Evolutionary conservation across 768 basidiomycete species (phyloP).

Genomic region (Mycena sanguinolenta): DNA sequence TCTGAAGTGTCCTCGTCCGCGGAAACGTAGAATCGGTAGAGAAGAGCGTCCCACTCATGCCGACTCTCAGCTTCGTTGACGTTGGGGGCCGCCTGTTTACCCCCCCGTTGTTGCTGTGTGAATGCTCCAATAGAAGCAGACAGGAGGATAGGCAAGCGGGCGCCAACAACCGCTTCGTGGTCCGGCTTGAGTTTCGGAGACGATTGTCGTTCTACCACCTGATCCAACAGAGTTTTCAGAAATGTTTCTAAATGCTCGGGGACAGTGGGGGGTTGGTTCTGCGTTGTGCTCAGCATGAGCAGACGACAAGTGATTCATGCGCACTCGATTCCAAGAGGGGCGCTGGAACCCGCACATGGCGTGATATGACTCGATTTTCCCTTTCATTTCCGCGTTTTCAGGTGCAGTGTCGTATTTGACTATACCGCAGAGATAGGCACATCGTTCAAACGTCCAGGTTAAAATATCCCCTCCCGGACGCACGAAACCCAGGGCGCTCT

Average conservation of each 20-base stretch:
- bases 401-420: background rate
- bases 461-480: background rate
- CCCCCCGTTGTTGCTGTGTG: background rate
- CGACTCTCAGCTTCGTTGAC: constrained; percentile 22
- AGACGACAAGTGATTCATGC: background rate
- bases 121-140: constrained; percentile 7
- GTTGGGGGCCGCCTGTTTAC: no score
- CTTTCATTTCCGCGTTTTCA: constrained; percentile 10
- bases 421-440: background rate
- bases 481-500: background rate
- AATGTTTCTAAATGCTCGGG: background rate
- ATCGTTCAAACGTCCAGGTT: constrained; percentile 12
- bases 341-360: constrained; percentile 2
- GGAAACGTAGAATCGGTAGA: constrained; percentile 4
- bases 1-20: background rate
- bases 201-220: background rate
- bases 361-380: background rate
- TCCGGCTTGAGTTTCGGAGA: background rate
- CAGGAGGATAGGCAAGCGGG: constrained; percentile 7
- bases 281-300: background rate
- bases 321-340: constrained; percentile 3
- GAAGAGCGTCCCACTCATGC: constrained; percentile 28
- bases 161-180: background rate
- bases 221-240: background rate
- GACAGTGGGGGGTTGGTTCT: background rate